Conservation (phyloP, 2,329 filamentous ascomycete species). For the Colletotrichum sublineola region DNA sequence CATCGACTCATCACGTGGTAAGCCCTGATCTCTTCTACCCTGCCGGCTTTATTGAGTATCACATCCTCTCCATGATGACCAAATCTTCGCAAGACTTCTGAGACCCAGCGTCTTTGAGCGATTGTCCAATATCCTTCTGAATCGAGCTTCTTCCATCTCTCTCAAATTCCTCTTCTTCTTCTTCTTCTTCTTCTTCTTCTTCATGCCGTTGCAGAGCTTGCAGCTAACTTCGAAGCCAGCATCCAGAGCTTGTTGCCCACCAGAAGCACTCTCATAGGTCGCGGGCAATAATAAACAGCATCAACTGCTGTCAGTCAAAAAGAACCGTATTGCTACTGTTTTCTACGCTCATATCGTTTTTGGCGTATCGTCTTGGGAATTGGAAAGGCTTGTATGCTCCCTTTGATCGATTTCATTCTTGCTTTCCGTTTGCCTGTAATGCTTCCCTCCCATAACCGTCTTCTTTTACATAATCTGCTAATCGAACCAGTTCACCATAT, state of each 20-base stretch:
- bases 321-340: no score
- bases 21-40: not conserved
- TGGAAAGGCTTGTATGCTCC: not conserved
- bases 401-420: not conserved
- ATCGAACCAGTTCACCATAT: not conserved
- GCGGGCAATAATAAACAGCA: no score
- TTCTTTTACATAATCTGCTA: not conserved
- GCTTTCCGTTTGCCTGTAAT: not conserved
- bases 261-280: no score
- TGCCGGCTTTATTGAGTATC: not conserved
- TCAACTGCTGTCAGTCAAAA: no score
- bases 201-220: not conserved
- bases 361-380: not conserved
- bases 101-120: not conserved
- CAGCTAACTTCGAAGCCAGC: not conserved
- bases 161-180: no score
- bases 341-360: not conserved
- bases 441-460: not conserved
- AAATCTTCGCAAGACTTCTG: conserved; percentile 3
- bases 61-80: not conserved
- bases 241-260: not conserved
- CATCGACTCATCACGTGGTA: not conserved
- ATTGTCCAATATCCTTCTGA: not conserved
- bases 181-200: not conserved
- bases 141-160: not conserved